Conservation (phyloP, 2,329 filamentous ascomycete species). For the Endoconidiophora polonica region DNA sequence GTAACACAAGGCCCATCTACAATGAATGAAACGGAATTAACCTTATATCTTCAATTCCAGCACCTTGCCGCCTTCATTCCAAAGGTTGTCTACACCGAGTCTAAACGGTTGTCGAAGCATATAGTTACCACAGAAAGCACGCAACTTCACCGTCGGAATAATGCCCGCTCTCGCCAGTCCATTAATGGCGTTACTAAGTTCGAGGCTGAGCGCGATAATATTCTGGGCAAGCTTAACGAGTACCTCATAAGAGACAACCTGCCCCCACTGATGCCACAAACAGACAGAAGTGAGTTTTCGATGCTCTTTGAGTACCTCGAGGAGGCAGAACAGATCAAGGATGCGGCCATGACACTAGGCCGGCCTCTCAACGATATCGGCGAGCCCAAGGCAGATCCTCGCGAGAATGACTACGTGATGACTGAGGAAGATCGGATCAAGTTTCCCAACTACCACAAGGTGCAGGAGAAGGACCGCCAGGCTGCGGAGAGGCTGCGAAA, state of each 20-base stretch:
- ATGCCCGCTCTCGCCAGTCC: slow-evolving; percentile 12
- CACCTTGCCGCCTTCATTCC: slow-evolving; percentile 22
- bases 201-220: slow-evolving; percentile 17
- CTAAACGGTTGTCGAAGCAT: slow-evolving; percentile 24
- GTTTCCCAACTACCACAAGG: too few relatives aligned
- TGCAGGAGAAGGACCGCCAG: too few relatives aligned
- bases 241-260: slow-evolving; percentile 9
- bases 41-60: slow-evolving; percentile 14
- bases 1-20: neutral
- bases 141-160: slow-evolving; percentile 18
- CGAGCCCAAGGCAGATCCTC: slow-evolving; percentile 1
- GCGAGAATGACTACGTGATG: neutral
- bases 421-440: neutral
- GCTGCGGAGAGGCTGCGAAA: too few relatives aligned
- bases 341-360: neutral
- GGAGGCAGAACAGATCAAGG: neutral
- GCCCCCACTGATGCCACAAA: neutral
- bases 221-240: slow-evolving; percentile 18
- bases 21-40: neutral
- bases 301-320: neutral
- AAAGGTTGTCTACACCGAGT: slow-evolving; percentile 19
- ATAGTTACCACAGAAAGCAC: slow-evolving; percentile 19
- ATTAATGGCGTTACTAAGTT: slow-evolving; percentile 14
- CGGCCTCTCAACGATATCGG: neutral
- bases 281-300: neutral